Evolutionary conservation across 2,329 filamentous ascomycete genomes (phyloP).

Genomic region (Biscogniauxia marginata): DNA sequence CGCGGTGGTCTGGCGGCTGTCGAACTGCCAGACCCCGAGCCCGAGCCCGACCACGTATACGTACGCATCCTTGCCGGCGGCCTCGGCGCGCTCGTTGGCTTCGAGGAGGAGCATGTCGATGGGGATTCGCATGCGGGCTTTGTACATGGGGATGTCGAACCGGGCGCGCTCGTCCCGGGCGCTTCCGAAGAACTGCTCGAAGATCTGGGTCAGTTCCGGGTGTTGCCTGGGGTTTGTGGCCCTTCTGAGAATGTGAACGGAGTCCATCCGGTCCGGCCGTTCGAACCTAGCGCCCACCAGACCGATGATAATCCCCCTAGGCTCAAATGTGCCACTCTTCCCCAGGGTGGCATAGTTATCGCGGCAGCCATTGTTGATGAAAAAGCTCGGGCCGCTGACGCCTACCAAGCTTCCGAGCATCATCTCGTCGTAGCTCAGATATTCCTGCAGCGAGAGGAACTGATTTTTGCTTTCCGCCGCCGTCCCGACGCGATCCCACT

Average conservation of each 20-base stretch:
- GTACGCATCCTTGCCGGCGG: slow-evolving; percentile 23
- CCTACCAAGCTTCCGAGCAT: slow-evolving; percentile 33
- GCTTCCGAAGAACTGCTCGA: slow-evolving; percentile 24
- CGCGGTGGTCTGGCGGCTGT: slow-evolving; percentile 11
- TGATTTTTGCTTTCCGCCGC: slow-evolving; percentile 17
- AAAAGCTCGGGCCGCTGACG: slow-evolving; percentile 31
- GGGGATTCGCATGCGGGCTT: slow-evolving; percentile 26
- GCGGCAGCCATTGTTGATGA: slow-evolving; percentile 32
- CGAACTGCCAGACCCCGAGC: slow-evolving; percentile 28
- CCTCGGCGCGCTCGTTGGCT: slow-evolving; percentile 25
- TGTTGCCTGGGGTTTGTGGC: slow-evolving; percentile 13
- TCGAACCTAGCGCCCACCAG: slow-evolving; percentile 35
- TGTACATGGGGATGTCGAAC: slow-evolving; percentile 28
- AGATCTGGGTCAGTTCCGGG: slow-evolving; percentile 20
- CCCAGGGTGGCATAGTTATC: slow-evolving; percentile 16
- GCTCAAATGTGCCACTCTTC: slow-evolving; percentile 20
- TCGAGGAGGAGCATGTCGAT: slow-evolving; percentile 31
- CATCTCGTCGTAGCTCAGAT: slow-evolving; percentile 36
- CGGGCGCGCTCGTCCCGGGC: neutral
- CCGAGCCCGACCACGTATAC: slow-evolving; percentile 34
- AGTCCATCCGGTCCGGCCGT: slow-evolving; percentile 30
- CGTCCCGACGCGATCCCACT: slow-evolving; percentile 31
- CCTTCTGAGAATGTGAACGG: slow-evolving; percentile 15
- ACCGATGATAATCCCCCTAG: slow-evolving; percentile 31
- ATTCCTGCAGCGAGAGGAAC: slow-evolving; percentile 21